Conservation (phyloP, 306 rosid species). For the Prunus padus region DNA sequence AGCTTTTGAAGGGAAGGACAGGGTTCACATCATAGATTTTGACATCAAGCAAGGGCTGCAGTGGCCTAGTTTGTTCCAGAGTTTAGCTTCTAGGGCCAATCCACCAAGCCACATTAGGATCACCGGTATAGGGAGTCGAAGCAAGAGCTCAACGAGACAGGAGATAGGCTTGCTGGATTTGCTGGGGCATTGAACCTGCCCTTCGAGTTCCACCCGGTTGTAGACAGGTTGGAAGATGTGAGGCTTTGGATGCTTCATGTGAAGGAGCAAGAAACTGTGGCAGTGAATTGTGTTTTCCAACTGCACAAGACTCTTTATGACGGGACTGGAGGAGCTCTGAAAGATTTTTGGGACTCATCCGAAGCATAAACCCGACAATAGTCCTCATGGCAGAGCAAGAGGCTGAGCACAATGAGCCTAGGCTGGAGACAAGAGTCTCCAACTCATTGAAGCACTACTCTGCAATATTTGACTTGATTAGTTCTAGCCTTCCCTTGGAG, state of each 20-base stretch:
- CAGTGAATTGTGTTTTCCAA: constrained; percentile 77
- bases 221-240: constrained; percentile 94
- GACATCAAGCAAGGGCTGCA: constrained; percentile 93
- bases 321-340: constrained; percentile 58
- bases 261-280: constrained; percentile 84
- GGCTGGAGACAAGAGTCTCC: constrained; percentile 64
- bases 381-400: constrained; percentile 82
- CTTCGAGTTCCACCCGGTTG: constrained; percentile 90
- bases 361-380: constrained; percentile 71
- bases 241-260: constrained; percentile 99
- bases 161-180: constrained; percentile 83
- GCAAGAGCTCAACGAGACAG: constrained; percentile 87
- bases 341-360: constrained; percentile 76
- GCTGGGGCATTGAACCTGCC: constrained; percentile 82
- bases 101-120: constrained; percentile 92
- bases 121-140: constrained; percentile 88
- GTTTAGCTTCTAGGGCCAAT: constrained; percentile 69
- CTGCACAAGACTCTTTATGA: constrained; percentile 84
- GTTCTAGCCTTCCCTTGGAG: constrained; percentile 53
- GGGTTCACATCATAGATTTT: constrained; percentile 92
- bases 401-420: constrained; percentile 66
- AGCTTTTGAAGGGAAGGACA: constrained; percentile 95
- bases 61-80: constrained; percentile 96
- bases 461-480: constrained; percentile 71
- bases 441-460: constrained; percentile 68